Base-by-base conservation (phyloP, 192 early-diverging fungal species). In the Chytriomyces hyalinus region DNA sequence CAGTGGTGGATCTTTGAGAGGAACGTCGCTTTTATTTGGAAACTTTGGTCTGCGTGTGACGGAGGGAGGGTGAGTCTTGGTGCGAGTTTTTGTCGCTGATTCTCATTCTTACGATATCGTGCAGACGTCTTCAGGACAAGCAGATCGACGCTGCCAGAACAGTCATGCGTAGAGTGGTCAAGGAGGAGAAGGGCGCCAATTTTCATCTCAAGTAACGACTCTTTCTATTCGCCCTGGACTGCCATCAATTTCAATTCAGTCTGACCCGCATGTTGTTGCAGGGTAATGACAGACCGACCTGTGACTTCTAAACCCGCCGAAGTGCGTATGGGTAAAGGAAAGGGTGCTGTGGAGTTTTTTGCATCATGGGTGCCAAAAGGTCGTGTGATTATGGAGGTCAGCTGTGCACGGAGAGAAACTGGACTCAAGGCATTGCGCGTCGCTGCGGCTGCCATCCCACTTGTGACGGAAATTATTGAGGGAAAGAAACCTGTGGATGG, bases 291-390 rank as follows among this genome's bases (percentile, higher is more conserved):
- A 3, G 93, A 96, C 78, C 90, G 97, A 17, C 97, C 97, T 7
- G 94, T 97, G 17, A 93, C 94, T 0, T 91, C 90, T 48, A 97
- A 97, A 78, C 94, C 94, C 44, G 92, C 91, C 44, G 97, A 96
- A 83, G 88, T 91, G 50, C 90, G 97, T 85, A 98, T 98, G 97
- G 97, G 97, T 75, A 96, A 96, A 84, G 97, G 97, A 76, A 98
- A 98, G 80, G 97, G 97, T 76, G 86, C 92, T 48, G 85, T 97
- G 62, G 96, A 97, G 59, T 97, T 93, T 85, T 97, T 91, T 90
- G 94, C 94, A 1, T 94, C 93, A 68, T 92, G 94, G 70, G 94
- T 97, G 5, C 90, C 93, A 46, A 89, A 92, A 81, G 95, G 94
- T 71, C 90, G 93, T 61, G 93, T 98, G 71, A 84, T 98, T 50